These are phyloP conservation scores for Musa schizocarpa DNA, from an alignment of 176 grass and related monocot species.

Conservation along the genomic window DNA sequence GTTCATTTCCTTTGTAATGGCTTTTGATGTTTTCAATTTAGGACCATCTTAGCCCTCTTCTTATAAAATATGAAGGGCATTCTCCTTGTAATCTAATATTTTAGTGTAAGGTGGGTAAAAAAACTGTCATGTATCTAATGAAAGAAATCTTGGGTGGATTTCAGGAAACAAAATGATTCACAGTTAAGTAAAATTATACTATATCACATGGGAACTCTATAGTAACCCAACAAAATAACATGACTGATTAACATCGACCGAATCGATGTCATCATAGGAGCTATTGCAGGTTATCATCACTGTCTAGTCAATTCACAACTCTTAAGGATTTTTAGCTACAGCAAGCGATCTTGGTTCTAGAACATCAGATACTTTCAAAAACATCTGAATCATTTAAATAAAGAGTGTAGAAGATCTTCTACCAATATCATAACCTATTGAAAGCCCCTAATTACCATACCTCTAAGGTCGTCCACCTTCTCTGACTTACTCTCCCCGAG, in stretches of 20 bases:
- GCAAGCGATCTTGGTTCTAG: not conserved
- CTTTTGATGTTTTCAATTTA: no score
- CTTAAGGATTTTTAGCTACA: not conserved
- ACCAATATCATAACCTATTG: not conserved
- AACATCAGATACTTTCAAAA: not conserved
- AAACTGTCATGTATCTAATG: not conserved
- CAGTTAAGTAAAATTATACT: not conserved
- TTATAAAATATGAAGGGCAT: not conserved
- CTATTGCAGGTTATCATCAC: not conserved
- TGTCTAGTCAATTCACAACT: not conserved
- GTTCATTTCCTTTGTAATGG: no score
- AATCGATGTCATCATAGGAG: not conserved
- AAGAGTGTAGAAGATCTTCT: not conserved
- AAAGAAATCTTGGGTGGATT: not conserved
- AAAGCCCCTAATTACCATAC: constrained; percentile 20
- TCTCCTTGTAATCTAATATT: not conserved
- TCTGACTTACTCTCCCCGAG: constrained; percentile 68
- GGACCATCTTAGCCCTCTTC: not conserved
- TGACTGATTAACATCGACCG: not conserved
- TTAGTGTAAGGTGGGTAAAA: not conserved
- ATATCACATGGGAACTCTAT: not conserved
- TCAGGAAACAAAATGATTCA: not conserved
- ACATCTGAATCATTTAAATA: not conserved
- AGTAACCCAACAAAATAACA: not conserved
- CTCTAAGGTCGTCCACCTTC: constrained; percentile 65